Conservation (phyloP, 345 rosid genomes). For the Syzygium jambos region DNA sequence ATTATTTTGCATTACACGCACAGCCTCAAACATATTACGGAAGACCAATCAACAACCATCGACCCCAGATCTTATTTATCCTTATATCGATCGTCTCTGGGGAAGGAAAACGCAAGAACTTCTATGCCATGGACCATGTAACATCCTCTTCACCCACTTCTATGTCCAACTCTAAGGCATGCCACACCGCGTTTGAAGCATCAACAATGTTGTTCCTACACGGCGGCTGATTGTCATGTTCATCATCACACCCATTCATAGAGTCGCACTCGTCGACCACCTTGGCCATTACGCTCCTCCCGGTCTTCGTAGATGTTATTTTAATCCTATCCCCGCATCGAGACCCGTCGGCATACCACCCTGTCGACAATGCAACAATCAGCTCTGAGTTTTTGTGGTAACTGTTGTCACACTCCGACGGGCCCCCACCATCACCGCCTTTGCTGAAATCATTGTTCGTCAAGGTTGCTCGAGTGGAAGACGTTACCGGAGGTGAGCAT, state of each 20-base stretch:
- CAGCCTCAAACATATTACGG: background rate
- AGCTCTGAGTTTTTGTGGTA: constrained; percentile 11
- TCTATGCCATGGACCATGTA: constrained; percentile 28
- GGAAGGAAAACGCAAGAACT: too few relatives aligned
- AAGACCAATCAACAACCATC: background rate
- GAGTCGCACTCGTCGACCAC: constrained; percentile 45
- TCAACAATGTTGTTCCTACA: constrained; percentile 27
- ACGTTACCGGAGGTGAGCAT: constrained; percentile 28
- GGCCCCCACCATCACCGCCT: constrained; percentile 23
- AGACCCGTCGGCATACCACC: constrained; percentile 19
- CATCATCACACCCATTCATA: constrained; percentile 17
- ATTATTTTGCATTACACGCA: background rate
- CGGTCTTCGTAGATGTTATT: constrained; percentile 14
- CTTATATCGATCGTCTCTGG: background rate
- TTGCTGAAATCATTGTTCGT: constrained; percentile 27
- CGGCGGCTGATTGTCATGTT: constrained; percentile 25
- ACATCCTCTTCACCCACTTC: constrained; percentile 20
- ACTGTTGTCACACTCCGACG: constrained; percentile 16
- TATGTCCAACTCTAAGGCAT: constrained; percentile 13
- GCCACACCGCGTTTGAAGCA: constrained; percentile 31
- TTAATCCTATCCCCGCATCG: constrained; percentile 20
- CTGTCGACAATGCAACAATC: constrained; percentile 27
- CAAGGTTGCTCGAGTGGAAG: constrained; percentile 9
- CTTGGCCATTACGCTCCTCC: constrained; percentile 14
- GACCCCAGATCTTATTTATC: background rate